Conservation (phyloP, 768 basidiomycete species). For the Panaeolus papilionaceus region DNA sequence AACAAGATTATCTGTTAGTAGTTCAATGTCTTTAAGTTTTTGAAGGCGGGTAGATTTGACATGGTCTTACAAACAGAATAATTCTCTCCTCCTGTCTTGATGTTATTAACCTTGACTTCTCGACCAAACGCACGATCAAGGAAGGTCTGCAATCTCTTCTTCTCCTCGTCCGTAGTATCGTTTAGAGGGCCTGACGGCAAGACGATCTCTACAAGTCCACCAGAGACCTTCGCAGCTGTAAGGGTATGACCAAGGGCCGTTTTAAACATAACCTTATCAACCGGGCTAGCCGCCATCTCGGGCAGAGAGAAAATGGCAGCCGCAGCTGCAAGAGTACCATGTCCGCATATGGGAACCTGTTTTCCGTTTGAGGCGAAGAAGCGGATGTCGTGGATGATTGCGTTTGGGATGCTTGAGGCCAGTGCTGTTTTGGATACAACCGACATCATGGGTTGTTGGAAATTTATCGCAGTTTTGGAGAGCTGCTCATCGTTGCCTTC, state of each 20-base stretch:
- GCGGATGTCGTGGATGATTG: conserved; percentile 39
- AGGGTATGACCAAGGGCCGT: conserved; percentile 33
- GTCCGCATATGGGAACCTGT: conserved; percentile 48
- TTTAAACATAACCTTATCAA: conserved; percentile 42
- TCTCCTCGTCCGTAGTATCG: conserved; percentile 37
- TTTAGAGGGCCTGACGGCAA: conserved; percentile 37
- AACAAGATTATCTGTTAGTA: conserved; percentile 39
- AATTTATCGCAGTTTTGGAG: conserved; percentile 43
- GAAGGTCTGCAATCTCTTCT: conserved; percentile 33
- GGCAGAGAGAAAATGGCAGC: conserved; percentile 43
- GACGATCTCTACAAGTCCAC: conserved; percentile 43
- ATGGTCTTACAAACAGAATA: conserved; percentile 39
- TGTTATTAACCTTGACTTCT: conserved; percentile 42
- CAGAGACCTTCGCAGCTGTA: conserved; percentile 36
- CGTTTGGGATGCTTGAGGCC: conserved; percentile 30
- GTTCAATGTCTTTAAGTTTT: conserved; percentile 1
- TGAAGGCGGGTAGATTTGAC: not conserved
- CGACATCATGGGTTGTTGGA: conserved; percentile 51
- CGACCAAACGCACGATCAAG: conserved; percentile 46
- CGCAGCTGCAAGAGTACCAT: conserved; percentile 51
- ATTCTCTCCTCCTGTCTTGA: conserved; percentile 37
- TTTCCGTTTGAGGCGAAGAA: conserved; percentile 39
- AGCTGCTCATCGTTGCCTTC: conserved; percentile 33
- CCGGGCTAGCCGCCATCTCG: conserved; percentile 31
- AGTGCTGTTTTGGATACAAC: conserved; percentile 38